These are phyloP conservation scores for Trichoderma reesei DNA, from an alignment of 495 filamentous ascomycete species.

Conservation along the genomic window DNA sequence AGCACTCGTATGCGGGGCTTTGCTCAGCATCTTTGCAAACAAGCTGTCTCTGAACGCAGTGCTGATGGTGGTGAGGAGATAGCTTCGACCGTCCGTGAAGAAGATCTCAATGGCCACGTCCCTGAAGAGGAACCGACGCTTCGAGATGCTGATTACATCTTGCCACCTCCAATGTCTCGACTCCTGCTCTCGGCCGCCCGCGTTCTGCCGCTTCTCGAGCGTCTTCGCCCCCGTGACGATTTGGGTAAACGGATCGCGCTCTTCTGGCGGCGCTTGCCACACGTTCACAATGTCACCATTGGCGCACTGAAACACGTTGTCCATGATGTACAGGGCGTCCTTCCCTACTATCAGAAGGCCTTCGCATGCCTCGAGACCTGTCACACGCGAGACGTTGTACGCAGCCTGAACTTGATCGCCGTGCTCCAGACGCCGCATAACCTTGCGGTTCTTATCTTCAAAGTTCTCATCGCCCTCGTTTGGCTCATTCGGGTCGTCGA, in stretches of 20 bases:
- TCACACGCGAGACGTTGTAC: conserved; percentile 87
- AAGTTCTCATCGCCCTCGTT: conserved; percentile 76
- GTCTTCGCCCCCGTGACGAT: conserved; percentile 78
- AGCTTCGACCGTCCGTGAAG: conserved; percentile 93
- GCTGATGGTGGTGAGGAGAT: conserved; percentile 75
- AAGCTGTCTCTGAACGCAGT: conserved; percentile 65
- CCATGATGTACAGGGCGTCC: conserved; percentile 82
- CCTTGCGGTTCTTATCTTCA: conserved; percentile 95
- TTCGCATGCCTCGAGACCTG: conserved; percentile 85
- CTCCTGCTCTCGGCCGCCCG: conserved; percentile 51
- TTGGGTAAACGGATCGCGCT: conserved; percentile 88
- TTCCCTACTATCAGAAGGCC: conserved; percentile 92
- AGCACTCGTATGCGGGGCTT: conserved; percentile 65
- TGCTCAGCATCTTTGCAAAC: conserved; percentile 57
- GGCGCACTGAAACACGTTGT: conserved; percentile 85
- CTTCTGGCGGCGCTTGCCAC: conserved; percentile 83
- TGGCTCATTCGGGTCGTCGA: conserved; percentile 67
- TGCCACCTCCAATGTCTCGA: conserved; percentile 88
- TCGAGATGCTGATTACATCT: conserved; percentile 93
- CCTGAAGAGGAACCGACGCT: conserved; percentile 87
- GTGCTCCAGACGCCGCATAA: conserved; percentile 86
- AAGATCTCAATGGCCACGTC: conserved; percentile 94
- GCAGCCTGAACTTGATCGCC: conserved; percentile 89
- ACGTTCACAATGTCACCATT: conserved; percentile 96
- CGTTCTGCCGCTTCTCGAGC: conserved; percentile 44